These are phyloP conservation scores for Oidium heveae DNA, from an alignment of 2,329 filamentous ascomycete species.

Conservation along the genomic window DNA sequence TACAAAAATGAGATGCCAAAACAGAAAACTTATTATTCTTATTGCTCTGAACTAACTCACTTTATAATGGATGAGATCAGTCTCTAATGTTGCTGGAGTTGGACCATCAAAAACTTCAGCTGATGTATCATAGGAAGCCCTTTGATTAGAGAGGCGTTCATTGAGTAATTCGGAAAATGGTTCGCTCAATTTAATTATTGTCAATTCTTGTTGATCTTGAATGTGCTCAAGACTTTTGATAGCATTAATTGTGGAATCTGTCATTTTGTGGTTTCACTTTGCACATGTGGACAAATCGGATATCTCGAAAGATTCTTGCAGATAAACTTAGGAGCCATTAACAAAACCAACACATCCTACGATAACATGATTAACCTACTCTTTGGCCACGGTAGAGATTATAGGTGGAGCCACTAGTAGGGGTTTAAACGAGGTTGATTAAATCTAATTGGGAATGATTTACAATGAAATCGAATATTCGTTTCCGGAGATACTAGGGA, in stretches of 20 bases:
- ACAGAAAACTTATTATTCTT: neutral
- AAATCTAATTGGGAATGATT: too few species aligned
- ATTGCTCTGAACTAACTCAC: slow-evolving; percentile 13
- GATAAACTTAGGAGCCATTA: too few species aligned
- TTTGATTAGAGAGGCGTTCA: slow-evolving; percentile 27
- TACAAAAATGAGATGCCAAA: neutral
- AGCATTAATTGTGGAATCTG: slow-evolving; percentile 14
- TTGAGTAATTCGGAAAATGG: slow-evolving; percentile 22
- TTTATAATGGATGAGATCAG: slow-evolving; percentile 72
- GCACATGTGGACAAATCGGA: too few species aligned
- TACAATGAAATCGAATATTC: too few species aligned
- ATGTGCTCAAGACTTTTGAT: slow-evolving; percentile 26
- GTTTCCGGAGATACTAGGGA: too few species aligned
- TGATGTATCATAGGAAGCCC: slow-evolving; percentile 26
- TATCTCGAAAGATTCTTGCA: too few species aligned
- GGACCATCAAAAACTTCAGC: slow-evolving; percentile 36
- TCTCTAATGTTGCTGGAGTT: slow-evolving; percentile 52
- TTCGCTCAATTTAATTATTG: slow-evolving; percentile 54
- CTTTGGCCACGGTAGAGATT: too few species aligned
- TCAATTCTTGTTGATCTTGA: slow-evolving; percentile 33
- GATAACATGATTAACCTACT: too few species aligned
- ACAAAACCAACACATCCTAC: too few species aligned
- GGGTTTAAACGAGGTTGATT: too few species aligned
- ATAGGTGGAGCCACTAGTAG: too few species aligned
- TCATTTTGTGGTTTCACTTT: too few species aligned